Base-by-base conservation (phyloP, 2,329 filamentous ascomycete species). In the Tympanopsis confertula region DNA sequence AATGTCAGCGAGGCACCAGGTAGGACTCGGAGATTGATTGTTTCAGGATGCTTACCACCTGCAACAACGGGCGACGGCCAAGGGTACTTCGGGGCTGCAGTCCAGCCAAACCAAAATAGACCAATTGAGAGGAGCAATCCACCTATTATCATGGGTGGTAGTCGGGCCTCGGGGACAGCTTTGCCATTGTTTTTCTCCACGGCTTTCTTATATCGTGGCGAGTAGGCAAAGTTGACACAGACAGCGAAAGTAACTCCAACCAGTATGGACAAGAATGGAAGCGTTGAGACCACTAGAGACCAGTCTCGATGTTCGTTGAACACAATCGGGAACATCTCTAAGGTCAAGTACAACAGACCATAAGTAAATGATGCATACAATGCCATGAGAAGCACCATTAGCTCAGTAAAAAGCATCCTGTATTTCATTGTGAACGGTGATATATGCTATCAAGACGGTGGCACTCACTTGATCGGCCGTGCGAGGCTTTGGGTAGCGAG, bases 321-420 rank as follows among this genome's bases (percentile, higher is more conserved):
- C 12, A 63, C 62, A 37, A 69, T 64, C 0, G 65, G 65, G 36
- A 66, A 68, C 1, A 65, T 55, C 37, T 66, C 60, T 0, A 70
- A 54, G 0, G 57, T 60, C 35, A 68, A 52, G 45, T 67, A 69
- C 14, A 69, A 52, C 3, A 69, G 47, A 3, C 55, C 56, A 40
- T 67, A 70, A 18, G 65, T 57, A 41, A 67, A 66, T 1, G 62
- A 57, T 4, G 59, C 59, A 38, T 65, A 66, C 13, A 65, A 45
- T 2, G 63, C 57, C 20, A 68, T 61, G 26, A 54, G 57, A 1
- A 59, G 54, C 10, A 69, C 58, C 47, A 69, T 68, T 0, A 66
- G 65, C 41, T 69, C 63, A 1, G 59, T 65, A 13, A 56, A 42
- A 3, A 70, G 50, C 62, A 71, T 68, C 30, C 47, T 45, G 3